Conservation (phyloP, 2,329 filamentous ascomycete species). For the Phialophora expanda region DNA sequence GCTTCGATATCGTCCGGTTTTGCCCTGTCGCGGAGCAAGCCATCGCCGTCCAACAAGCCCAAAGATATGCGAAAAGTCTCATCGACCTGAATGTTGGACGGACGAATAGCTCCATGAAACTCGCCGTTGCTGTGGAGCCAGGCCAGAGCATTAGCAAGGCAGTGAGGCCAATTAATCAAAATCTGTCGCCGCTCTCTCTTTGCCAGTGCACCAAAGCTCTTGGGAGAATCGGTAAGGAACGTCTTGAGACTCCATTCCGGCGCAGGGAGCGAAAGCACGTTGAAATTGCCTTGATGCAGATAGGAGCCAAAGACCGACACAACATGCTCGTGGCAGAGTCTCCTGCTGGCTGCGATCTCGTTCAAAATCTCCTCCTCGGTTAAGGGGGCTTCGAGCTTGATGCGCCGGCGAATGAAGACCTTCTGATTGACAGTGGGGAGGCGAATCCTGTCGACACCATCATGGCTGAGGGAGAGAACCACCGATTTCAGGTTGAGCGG, state of each 20-base stretch:
- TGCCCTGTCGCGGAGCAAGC: conserved; percentile 60
- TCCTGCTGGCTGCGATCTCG: conserved; percentile 48
- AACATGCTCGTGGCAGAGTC: conserved; percentile 51
- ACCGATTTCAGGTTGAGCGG: conserved; percentile 55
- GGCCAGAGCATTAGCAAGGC: conserved; percentile 60
- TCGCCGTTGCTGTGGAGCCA: conserved; percentile 62
- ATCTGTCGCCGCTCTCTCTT: conserved; percentile 51
- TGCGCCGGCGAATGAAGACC: conserved; percentile 47
- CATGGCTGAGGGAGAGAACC: conserved; percentile 45
- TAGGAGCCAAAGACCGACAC: conserved; percentile 54
- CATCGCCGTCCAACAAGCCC: conserved; percentile 62
- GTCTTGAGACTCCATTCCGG: conserved; percentile 50
- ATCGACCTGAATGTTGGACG: conserved; percentile 65
- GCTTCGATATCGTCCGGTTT: conserved; percentile 60
- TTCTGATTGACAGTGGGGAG: conserved; percentile 42
- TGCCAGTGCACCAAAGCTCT: conserved; percentile 48
- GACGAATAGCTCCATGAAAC: conserved; percentile 62
- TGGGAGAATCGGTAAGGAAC: conserved; percentile 52
- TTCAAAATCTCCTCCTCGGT: conserved; percentile 49
- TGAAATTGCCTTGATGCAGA: conserved; percentile 50
- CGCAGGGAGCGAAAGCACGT: conserved; percentile 50
- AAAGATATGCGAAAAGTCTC: conserved; percentile 62
- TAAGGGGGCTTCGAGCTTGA: conserved; percentile 47
- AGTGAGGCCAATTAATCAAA: conserved; percentile 55
- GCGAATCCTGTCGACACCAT: conserved; percentile 50